Conservation (phyloP, 306 rosid genomes). For the Cicer bijugum region DNA sequence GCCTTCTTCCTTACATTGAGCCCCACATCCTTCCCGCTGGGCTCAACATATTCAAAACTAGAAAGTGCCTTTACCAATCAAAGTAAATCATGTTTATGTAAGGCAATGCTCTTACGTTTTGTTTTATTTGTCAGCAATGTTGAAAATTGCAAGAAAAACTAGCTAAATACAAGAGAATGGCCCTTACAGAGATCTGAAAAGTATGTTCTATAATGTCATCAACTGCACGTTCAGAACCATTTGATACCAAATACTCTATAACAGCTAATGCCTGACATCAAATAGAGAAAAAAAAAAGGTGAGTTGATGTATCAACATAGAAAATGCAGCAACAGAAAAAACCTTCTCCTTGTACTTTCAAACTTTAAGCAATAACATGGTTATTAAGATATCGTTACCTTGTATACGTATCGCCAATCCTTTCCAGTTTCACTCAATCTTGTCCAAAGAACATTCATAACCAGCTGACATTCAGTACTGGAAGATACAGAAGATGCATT, state of each 20-base stretch:
- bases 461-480: constrained; percentile 98
- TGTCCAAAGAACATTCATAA: constrained; percentile 97
- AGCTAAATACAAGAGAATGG: constrained; percentile 26
- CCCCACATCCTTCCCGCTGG: constrained; percentile 93
- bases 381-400: constrained; percentile 60
- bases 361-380: constrained; percentile 15
- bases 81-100: constrained; percentile 41
- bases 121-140: constrained; percentile 17
- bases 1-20: constrained; percentile 96
- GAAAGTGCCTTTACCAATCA: constrained; percentile 74
- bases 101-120: constrained; percentile 28
- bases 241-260: constrained; percentile 84
- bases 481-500: constrained; percentile 49
- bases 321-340: constrained; percentile 12
- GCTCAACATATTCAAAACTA: constrained; percentile 96
- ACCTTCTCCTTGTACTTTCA: not conserved
- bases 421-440: constrained; percentile 92
- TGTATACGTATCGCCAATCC: constrained; percentile 96
- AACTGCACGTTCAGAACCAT: constrained; percentile 98
- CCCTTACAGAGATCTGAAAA: constrained; percentile 89
- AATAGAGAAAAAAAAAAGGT: constrained; percentile 38
- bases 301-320: constrained; percentile 32
- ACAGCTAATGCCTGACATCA: constrained; percentile 89
- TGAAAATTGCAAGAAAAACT: constrained; percentile 41
- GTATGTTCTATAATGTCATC: constrained; percentile 98